Percentiles rank a stretch among this genome's conserved stretches.
phyloP scores from a whole-genome alignment of 2,329 filamentous ascomycete species.

The Fusarium mangiferae region DNA sequence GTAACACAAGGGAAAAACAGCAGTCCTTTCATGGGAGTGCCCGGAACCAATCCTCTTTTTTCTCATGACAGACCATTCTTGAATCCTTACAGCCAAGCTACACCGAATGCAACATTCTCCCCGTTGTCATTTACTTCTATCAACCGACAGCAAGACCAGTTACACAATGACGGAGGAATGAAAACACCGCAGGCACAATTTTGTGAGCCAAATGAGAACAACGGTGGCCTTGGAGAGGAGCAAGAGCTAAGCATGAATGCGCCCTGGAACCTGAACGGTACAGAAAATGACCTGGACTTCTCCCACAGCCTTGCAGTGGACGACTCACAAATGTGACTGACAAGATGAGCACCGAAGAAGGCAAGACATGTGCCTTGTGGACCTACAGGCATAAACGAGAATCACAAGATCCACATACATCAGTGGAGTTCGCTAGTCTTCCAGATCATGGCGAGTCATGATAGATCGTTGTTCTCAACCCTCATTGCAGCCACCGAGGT shows the following conservation, averaged over 20 bases:
- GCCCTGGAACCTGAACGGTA: slow-evolving; percentile 41
- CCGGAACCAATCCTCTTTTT: slow-evolving; percentile 49
- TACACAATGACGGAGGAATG: slow-evolving; percentile 29
- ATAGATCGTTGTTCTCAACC: neutral
- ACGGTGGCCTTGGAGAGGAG: slow-evolving; percentile 24
- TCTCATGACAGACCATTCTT: slow-evolving; percentile 47
- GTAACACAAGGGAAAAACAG: slow-evolving; percentile 29
- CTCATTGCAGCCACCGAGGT: neutral
- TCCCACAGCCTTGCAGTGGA: slow-evolving; percentile 39
- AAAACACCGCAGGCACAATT: slow-evolving; percentile 43
- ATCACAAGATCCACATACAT: neutral
- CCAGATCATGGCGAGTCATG: neutral
- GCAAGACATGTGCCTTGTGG: neutral
- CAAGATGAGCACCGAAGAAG: neutral
- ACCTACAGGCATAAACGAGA: neutral
- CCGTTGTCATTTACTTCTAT: slow-evolving; percentile 47
- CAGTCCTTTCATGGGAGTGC: slow-evolving; percentile 43
- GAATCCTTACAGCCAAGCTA: slow-evolving; percentile 40
- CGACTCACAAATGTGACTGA: slow-evolving; percentile 40
- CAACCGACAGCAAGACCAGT: slow-evolving; percentile 39
- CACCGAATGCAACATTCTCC: slow-evolving; percentile 34
- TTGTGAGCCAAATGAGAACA: slow-evolving; percentile 39
- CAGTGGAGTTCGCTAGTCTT: neutral
- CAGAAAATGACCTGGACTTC: slow-evolving; percentile 37
- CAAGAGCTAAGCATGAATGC: slow-evolving; percentile 41